Evolutionary conservation across 148 eudicot genomes (phyloP), one percentile per base, ranked within the genome.

Genomic region (Fagopyrum esculentum): DNA sequence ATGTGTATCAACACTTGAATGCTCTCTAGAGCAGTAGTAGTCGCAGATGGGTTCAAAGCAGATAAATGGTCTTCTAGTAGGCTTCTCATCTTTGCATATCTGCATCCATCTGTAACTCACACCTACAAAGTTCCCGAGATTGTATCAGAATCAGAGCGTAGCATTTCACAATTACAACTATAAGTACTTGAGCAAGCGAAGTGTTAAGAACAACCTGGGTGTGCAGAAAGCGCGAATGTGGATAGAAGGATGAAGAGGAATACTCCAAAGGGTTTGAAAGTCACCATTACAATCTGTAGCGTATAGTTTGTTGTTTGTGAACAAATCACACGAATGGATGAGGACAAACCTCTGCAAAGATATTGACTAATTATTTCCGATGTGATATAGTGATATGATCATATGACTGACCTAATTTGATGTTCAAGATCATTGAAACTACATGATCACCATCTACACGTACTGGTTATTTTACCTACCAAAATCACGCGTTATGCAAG

Each of bases 41-140:
- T 77, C 78, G 47, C 84, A 84, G 3, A 57, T 17, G 16, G 17
- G 16, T 4, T 70, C 43, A 15, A 45, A 43, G 75, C 84, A 84
- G 22, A 59, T 26, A 50, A 76, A 78, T 0, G 82, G 84, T n/a
- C 72, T 44, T 52, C 6, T 69, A 47, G 77, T 55, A 12, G 26
- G 12, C 44, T 70, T 49, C 68, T 79, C 84, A 7, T 81, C 78
- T 72, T 81, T 81, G 54, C 86, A 84, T 79, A 84, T 68, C 0
- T 76, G 73, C 75, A 79, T 74, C 78, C 83, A 69, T 22, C 76
- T 72, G 75, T 72, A 74, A 51, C 82, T 71, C 63, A 75, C 80
- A 52, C 80, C 82, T 81, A 75, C 7, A 4, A 35, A 35, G 40
- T 35, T 35, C 40, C 2, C 3, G 40, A 35, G 1, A 35, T 35